These are phyloP conservation scores for Penicillium turbatum DNA, from an alignment of 495 filamentous ascomycete species.

Conservation along the genomic window DNA sequence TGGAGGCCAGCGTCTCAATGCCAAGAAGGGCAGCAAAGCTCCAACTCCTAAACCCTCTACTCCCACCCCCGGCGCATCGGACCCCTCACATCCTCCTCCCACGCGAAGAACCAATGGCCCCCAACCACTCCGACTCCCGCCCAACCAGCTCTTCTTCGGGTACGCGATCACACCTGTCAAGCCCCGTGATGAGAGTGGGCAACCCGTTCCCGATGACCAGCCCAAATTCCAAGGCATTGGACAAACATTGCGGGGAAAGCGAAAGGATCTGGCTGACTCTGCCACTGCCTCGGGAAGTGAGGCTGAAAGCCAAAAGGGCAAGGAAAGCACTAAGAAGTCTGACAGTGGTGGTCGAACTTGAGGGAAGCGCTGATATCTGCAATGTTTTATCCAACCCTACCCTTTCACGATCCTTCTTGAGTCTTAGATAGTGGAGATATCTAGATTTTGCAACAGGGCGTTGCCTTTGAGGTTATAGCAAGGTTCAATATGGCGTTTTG, in stretches of 20 bases:
- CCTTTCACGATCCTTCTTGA: conserved; percentile 9
- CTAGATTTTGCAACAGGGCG: conserved; percentile 10
- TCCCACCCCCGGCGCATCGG: conserved; percentile 65
- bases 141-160: conserved; percentile 92
- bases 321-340: conserved; percentile 13
- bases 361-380: conserved; percentile 21
- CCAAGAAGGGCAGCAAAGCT: conserved; percentile 74
- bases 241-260: conserved; percentile 71
- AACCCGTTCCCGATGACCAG: conserved; percentile 55
- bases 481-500: conserved; percentile 24
- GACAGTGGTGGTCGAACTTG: conserved; percentile 20
- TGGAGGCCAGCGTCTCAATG: conserved; percentile 69
- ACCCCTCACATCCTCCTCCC: conserved; percentile 45
- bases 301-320: conserved; percentile 28
- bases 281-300: conserved; percentile 36
- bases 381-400: conserved; percentile 4
- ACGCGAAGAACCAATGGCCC: conserved; percentile 66
- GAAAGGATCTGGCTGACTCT: conserved; percentile 44
- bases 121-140: conserved; percentile 78
- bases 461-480: conserved; percentile 28
- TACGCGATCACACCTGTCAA: conserved; percentile 86
- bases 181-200: conserved; percentile 68
- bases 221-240: conserved; percentile 83
- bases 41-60: conserved; percentile 79
- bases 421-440: conserved; percentile 10